A percentile compares a stretch with the other conserved stretches of the same genome.
Conservation (phyloP, 1,139 yeast genomes). For the Blastobotrys petasosporus region DNA sequence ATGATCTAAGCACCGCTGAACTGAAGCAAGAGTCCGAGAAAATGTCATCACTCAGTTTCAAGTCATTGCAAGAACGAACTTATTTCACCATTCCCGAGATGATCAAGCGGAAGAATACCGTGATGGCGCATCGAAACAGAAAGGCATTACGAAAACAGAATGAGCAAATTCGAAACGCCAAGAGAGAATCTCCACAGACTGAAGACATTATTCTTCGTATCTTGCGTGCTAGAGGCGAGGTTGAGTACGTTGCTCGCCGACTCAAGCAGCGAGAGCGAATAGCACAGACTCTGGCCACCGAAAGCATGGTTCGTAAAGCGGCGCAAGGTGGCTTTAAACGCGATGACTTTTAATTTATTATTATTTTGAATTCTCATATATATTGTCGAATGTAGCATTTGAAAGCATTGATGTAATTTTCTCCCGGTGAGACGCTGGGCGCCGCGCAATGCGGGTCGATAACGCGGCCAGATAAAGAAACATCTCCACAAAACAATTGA, state of each 20-base stretch:
- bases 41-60: constrained; percentile 33
- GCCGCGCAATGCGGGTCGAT: too few species aligned
- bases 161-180: constrained; percentile 47
- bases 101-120: constrained; percentile 59
- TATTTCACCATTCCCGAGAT: constrained; percentile 45
- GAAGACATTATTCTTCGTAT: constrained; percentile 67
- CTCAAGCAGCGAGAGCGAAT: constrained; percentile 57
- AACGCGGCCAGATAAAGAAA: too few species aligned
- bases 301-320: constrained; percentile 35
- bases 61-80: constrained; percentile 25
- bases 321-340: constrained; percentile 18
- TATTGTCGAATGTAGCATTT: too few species aligned
- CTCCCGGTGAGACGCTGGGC: too few species aligned
- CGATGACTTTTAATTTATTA: constrained; percentile 10
- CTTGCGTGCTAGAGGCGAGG: constrained; percentile 42
- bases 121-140: constrained; percentile 67
- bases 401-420: too few species aligned
- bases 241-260: constrained; percentile 47
- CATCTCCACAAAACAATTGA: background rate
- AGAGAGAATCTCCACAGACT: constrained; percentile 50
- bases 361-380: constrained; percentile 11
- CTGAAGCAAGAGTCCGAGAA: constrained; percentile 57
- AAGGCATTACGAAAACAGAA: constrained; percentile 51
- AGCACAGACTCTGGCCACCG: constrained; percentile 60
- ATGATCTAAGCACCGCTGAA: constrained; percentile 48